Percentiles rank a stretch among this genome's conserved stretches.
Conservation (phyloP, 2,329 filamentous ascomycete genomes). For the Pyricularia sp. region DNA sequence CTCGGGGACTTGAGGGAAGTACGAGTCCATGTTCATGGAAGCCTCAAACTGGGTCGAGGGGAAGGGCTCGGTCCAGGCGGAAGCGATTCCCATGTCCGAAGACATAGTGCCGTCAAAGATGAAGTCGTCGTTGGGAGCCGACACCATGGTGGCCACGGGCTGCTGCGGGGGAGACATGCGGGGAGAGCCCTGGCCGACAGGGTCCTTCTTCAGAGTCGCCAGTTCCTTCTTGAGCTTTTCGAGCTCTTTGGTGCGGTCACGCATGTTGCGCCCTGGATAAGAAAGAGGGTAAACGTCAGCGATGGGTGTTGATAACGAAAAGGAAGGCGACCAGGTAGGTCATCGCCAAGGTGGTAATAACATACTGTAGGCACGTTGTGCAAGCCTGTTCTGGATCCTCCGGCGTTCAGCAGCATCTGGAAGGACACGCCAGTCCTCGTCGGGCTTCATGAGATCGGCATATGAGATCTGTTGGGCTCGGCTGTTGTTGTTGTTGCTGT, state of each 20-base stretch:
- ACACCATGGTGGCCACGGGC: slow-evolving; percentile 1
- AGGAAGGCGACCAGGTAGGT: neutral
- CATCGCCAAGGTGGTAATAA: neutral
- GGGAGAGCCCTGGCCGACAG: neutral
- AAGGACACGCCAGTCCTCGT: slow-evolving; percentile 5
- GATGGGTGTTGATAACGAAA: neutral
- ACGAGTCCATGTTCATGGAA: slow-evolving; percentile 2
- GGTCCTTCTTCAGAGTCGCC: slow-evolving; percentile 3
- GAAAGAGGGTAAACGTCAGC: neutral
- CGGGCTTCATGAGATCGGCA: slow-evolving; percentile 5
- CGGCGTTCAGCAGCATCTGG: slow-evolving; percentile 4
- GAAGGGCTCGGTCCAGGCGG: slow-evolving; percentile 4
- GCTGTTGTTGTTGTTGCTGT: slow-evolving; percentile 1
- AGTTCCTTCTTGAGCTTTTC: slow-evolving; percentile 6
- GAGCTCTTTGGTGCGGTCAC: slow-evolving; percentile 5
- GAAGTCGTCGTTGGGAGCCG: slow-evolving; percentile 1
- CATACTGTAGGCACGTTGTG: slow-evolving; percentile 5
- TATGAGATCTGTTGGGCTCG: slow-evolving; percentile 3
- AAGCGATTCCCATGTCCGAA: neutral
- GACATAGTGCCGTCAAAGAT: slow-evolving; percentile 3
- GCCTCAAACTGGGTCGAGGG: slow-evolving; percentile 3
- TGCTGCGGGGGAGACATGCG: neutral
- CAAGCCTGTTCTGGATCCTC: slow-evolving; percentile 6
- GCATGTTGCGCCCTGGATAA: slow-evolving; percentile 4
- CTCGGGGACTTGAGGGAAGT: neutral